Evolutionary conservation across 441 rosid species (phyloP), one percentile per base, ranked within the genome.

Genomic region (Pelargonium australe): DNA sequence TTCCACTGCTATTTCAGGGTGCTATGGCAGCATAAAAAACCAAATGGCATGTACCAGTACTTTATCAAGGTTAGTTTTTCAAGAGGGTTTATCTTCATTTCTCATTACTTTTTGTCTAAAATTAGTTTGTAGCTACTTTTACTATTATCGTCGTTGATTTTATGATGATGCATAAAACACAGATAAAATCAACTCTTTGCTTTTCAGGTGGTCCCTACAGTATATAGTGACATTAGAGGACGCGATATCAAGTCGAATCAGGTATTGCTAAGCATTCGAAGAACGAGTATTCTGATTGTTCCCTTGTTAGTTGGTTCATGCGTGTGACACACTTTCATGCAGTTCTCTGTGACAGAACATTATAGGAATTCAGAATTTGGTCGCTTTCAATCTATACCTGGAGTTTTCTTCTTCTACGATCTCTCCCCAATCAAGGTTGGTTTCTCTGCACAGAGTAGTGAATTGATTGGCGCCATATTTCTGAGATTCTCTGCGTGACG

Each of bases 211-310:
- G 60, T 53, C 60, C 60, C 60, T 19, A 53, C 60, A 16, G 9
- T 53, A 53, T 53, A 53, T 13, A 53, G 60, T 53, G 60, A 53
- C 60, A 53, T 53, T 14, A 53, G 60, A 53, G 60, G 60, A 19
- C 60, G 23, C 7, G 14, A 7, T 14, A 53, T 53, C 23, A 53
- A 53, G 60, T 53, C 60, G 9, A 53, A 53, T 16, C 60, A 53
- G 60, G 60, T 53, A 53, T 4, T 53, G 60, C 60, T 16, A 16
- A 16, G 60, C 60, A 53, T 53, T 5, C n/a, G 60, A 4, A 16
- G 60, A 16, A 53, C 20, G 23, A 53, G 60, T 7, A 53, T 34
- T 53, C 60, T 16, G 8, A 53, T 51, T 16, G 9, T 14, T 14
- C 60, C 60, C 14, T 53, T 8, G 23, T 53, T 53, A 53, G 7